Base-by-base conservation (phyloP, 768 basidiomycete genomes). In the Phylloporus sp. region DNA sequence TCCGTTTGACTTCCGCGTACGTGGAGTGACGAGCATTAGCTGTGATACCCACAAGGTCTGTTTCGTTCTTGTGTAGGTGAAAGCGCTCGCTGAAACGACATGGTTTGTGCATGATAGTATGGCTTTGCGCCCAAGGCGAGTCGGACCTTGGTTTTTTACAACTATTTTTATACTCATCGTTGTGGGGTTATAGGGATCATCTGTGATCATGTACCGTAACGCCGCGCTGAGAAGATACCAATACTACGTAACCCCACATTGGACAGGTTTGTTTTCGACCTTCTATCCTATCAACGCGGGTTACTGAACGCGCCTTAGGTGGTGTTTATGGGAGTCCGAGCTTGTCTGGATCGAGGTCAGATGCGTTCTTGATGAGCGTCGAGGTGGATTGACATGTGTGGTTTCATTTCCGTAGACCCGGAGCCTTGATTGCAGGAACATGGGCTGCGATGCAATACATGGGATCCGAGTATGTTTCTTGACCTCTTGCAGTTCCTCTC, bases 381-480 rank as follows among this genome's bases (percentile, higher is more conserved):
- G 13, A n/a, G 16, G 3, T 11, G 11, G 18, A 29, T 27, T 31
- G 26, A 52, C 41, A n/a, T n/a, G 6, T 8, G 13, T 13, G 8
- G 15, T 20, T 35, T 15, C 5, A n/a, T 22, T 28, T 32, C 0
- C 31, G 13, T 15, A 91, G 95, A 34, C 91, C 95, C 1, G 97
- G 95, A 6, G 85, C 94, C 0, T 73, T 97, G 54, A 86, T 99
- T 53, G 95, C 95, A 23, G 95, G 91, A 41, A 85, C 93, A 26
- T 99, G 94, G 93, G 95, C 95, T 7, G 92, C 93, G 2, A 86
- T 99, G 84, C 88, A 95, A 56, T 83, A 91, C 66, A 86, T 97
- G 74, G 95, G 95, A 26, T 77, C 85, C 53, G 78, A 86, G 91
- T 93, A 63, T 46, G 86, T 76, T 18, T 34, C 48, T 11, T 35